Evolutionary conservation across 176 grass and related monocot genomes (phyloP), one percentile per base, ranked within the genome.

Genomic region (Stipa capillata): DNA sequence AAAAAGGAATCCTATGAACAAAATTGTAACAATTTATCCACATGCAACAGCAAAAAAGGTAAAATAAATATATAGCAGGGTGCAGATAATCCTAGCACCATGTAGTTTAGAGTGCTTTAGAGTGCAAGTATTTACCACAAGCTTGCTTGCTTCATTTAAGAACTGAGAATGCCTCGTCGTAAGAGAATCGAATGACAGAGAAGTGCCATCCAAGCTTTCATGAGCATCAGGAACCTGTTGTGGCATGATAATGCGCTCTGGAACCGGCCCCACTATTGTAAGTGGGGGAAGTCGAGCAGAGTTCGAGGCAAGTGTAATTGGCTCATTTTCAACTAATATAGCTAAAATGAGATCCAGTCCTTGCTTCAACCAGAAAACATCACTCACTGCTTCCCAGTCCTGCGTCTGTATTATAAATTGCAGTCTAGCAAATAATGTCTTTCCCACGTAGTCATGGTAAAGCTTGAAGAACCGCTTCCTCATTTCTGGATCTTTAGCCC

Each of bases 361-460:
- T 79, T 99, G 92, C 79, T 93, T 99, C 73, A 99, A 81, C 96
- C 96, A 99, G 72, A 99, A 99, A 73, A 83, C 92, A 85, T 99
- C 96, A 75, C 96, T 95, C 44, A 93, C 92, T 54, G 92, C 78
- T 86, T 99, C 96, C 96, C 96, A 99, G 53, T 99, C 96, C 86
- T 99, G 96, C 18, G 81, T 64, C 52, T 99, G 96, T 66, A 99
- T 93, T 83, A 99, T 99, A 85, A 99, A 99, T 36, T 99, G 96
- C 59, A 99, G 84, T 72, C 96, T 92, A 72, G 79, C 83, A 87
- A 95, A 99, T 43, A 99, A 79, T 13, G 92, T 84, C 78, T 92
- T 92, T 9, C 69, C 81, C 21, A 99, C 81, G 7, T 79, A 85
- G 4, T 99, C 96, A 85, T 99, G 90, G 81, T 99, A 99, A 54